phyloP scores from a whole-genome alignment of 257 asterid species.

The Capsicum chinense region DNA sequence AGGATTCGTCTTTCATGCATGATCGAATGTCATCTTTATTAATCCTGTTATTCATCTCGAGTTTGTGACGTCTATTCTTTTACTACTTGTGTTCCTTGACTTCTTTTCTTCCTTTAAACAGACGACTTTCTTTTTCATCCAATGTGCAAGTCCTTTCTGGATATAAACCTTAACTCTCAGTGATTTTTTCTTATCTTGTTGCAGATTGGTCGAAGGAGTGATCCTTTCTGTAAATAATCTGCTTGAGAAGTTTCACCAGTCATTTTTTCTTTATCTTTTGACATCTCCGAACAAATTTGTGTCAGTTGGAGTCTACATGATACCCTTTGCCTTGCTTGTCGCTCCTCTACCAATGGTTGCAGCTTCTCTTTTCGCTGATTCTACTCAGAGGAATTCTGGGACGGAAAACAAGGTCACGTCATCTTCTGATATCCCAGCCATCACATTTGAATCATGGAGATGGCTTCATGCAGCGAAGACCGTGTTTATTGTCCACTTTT shows the following conservation, averaged over 20 bases:
- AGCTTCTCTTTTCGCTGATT: conserved; percentile 72
- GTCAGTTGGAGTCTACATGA: conserved; percentile 95
- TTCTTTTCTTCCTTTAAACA: not conserved
- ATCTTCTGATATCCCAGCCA: conserved; percentile 40
- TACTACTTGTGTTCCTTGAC: not conserved
- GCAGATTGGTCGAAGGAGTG: conserved; percentile 95
- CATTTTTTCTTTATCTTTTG: conserved; percentile 87
- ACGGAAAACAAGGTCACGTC: conserved; percentile 36
- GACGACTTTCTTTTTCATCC: not conserved
- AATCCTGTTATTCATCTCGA: not conserved
- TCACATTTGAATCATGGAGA: conserved; percentile 65
- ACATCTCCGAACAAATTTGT: conserved; percentile 80
- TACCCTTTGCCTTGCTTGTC: conserved; percentile 80
- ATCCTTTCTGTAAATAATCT: conserved; percentile 87
- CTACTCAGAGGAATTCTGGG: conserved; percentile 39
- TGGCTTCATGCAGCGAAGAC: conserved; percentile 85
- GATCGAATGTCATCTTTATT: not conserved
- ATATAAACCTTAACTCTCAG: not conserved
- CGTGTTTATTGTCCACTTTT: conserved; percentile 69
- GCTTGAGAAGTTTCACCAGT: conserved; percentile 97
- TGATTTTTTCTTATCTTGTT: not conserved
- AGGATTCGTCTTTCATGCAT: not conserved
- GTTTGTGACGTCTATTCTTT: not conserved
- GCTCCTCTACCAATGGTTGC: conserved; percentile 92
- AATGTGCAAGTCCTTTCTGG: conserved; percentile 8